Evolutionary conservation across 805 yeast genomes (phyloP).

Genomic region (Saccharomycopsis amapae): DNA sequence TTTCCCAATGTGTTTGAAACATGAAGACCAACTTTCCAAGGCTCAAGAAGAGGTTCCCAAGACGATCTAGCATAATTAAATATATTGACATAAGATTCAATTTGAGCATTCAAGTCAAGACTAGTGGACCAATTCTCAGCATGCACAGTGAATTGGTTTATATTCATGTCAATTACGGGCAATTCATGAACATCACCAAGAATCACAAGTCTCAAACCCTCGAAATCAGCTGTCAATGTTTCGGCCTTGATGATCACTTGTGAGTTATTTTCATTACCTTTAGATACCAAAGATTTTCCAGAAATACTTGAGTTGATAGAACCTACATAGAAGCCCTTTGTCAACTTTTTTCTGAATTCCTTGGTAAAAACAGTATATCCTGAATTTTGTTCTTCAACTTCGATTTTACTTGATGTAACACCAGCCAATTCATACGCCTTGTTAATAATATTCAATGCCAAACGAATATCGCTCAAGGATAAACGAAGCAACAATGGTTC

Average conservation of each 20-base stretch:
- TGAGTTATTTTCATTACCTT: constrained; percentile 17
- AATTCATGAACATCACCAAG: constrained; percentile 89
- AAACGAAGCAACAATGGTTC: constrained; percentile 79
- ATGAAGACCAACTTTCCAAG: constrained; percentile 74
- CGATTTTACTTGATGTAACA: constrained; percentile 21
- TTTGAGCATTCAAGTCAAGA: constrained; percentile 56
- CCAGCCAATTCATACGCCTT: constrained; percentile 54
- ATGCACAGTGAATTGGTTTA: constrained; percentile 58
- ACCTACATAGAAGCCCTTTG: constrained; percentile 53
- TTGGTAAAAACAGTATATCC: constrained; percentile 43
- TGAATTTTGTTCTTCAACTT: constrained; percentile 21
- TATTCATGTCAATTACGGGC: constrained; percentile 73
- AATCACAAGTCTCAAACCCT: constrained; percentile 72
- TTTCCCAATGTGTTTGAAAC: constrained; percentile 47
- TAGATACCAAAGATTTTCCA: constrained; percentile 25
- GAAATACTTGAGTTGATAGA: constrained; percentile 51
- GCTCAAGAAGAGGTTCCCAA: constrained; percentile 93
- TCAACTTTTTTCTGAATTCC: constrained; percentile 52
- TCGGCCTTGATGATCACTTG: constrained; percentile 54
- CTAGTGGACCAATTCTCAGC: constrained; percentile 87
- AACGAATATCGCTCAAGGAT: constrained; percentile 76
- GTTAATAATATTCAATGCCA: constrained; percentile 69
- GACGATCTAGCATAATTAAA: constrained; percentile 84
- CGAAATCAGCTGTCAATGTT: constrained; percentile 53
- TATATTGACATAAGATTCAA: constrained; percentile 64